Evolutionary conservation across 1,284 basidiomycete species (phyloP), one percentile per base, ranked within the genome.

Genomic region (Sanghuangporus sanghuang): DNA sequence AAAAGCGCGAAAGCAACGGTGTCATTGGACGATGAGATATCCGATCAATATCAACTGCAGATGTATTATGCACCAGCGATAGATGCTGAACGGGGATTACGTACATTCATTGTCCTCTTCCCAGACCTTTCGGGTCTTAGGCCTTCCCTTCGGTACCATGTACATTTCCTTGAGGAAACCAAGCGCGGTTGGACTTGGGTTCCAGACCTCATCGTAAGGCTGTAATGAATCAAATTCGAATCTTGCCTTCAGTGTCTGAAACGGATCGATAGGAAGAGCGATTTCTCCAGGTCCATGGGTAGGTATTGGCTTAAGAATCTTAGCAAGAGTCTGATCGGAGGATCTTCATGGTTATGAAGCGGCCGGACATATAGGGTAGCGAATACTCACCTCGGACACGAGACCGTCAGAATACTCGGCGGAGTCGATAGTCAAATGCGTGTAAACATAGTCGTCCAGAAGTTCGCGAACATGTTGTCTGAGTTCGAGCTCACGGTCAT

Each of bases 361-460:
- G 46, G 6, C 8, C 36, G 42, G 42, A 54, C 21, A 16, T 27
- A 49, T 8, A 53, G 50, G 32, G 11, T 16, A 53, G 42, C 11
- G 36, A 36, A 53, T 8, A 71, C 76, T 57, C 66, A 81, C 86
- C 69, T 84, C 76, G 49, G 77, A 70, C 6, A 83, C 79, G 2
- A 76, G 74, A 60, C 75, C 70, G 66, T 82, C 76, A 2, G 85
- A 86, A 69, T 80, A 84, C n/a, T 76, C 71, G 44, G 83, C 72
- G 70, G 87, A 80, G 69, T 86, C 77, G 57, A 74, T 79, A 0
- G 85, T 81, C 40, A 86, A 73, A 71, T 89, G 81, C n/a, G 71
- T 71, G 27, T 76, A 74, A 6, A 75, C 79, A 68, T 89, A 89
- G 49, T 80, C 75, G 18, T 81, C 73, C 23, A 89, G 76, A 16